Percentiles rank a stretch among this genome's conserved stretches.
These are phyloP conservation scores for Voacanga thouarsii DNA, from an alignment of 257 asterid species.

Conservation along the genomic window DNA sequence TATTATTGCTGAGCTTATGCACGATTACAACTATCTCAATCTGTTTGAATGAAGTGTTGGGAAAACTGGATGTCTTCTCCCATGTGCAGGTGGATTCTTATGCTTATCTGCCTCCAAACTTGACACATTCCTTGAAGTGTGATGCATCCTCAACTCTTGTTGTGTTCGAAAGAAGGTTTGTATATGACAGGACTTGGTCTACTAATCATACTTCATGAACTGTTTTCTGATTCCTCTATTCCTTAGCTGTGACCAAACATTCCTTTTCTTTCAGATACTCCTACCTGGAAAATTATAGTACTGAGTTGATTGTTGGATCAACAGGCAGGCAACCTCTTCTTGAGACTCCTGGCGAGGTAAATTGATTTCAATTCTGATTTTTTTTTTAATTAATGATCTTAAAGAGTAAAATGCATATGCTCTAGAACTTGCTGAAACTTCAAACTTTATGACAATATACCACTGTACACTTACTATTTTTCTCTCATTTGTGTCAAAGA, in stretches of 20 bases:
- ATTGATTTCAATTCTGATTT: background rate
- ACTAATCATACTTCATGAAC: background rate
- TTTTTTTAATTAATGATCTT: background rate
- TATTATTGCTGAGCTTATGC: background rate
- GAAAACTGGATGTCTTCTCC: background rate
- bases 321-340: constrained; percentile 76
- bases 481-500: too few species aligned
- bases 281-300: constrained; percentile 46
- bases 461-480: background rate
- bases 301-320: constrained; percentile 60
- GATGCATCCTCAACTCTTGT: constrained; percentile 64
- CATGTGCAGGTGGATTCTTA: constrained; percentile 80
- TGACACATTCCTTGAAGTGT: constrained; percentile 49
- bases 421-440: background rate
- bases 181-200: background rate
- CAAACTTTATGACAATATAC: background rate
- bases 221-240: constrained; percentile 5
- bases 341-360: constrained; percentile 95
- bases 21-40: background rate
- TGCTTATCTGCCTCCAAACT: constrained; percentile 87
- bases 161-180: constrained; percentile 83
- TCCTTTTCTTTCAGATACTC: constrained; percentile 48
- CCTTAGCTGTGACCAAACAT: constrained; percentile 10
- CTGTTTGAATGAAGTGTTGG: background rate
- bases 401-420: background rate